These are phyloP conservation scores for Venturia asperata DNA, from an alignment of 2,329 filamentous ascomycete species.

Conservation along the genomic window DNA sequence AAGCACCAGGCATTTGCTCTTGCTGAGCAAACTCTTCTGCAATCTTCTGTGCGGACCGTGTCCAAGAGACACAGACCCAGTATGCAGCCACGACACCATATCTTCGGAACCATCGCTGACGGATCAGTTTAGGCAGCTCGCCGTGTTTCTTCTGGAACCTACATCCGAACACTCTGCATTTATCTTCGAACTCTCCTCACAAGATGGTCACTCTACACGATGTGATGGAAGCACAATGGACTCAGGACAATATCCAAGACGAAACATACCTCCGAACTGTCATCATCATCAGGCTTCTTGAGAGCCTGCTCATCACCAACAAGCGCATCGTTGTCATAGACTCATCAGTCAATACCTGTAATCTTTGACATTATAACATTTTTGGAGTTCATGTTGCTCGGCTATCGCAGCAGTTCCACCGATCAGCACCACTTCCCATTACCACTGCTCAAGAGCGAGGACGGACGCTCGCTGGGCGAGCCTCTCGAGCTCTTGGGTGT, in stretches of 20 bases:
- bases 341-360: conserved; percentile 73
- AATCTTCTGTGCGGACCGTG: too few relatives aligned
- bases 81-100: too few relatives aligned
- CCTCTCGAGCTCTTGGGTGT: neutral
- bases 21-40: too few relatives aligned
- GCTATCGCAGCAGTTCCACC: neutral
- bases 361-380: neutral
- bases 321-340: conserved; percentile 98
- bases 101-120: too few relatives aligned
- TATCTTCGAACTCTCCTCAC: too few relatives aligned
- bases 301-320: conserved; percentile 85
- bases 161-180: too few relatives aligned
- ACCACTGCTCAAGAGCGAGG: neutral
- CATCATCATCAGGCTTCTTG: conserved; percentile 88
- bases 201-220: conserved; percentile 58
- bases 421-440: neutral
- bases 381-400: neutral
- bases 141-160: too few relatives aligned
- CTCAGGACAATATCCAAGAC: conserved; percentile 90
- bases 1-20: too few relatives aligned
- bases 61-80: too few relatives aligned
- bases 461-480: neutral
- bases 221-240: conserved; percentile 92
- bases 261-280: conserved; percentile 87
- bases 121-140: too few relatives aligned